Evolutionary conservation across 2,329 filamentous ascomycete genomes (phyloP).

Genomic region (Triangularia setosa): DNA sequence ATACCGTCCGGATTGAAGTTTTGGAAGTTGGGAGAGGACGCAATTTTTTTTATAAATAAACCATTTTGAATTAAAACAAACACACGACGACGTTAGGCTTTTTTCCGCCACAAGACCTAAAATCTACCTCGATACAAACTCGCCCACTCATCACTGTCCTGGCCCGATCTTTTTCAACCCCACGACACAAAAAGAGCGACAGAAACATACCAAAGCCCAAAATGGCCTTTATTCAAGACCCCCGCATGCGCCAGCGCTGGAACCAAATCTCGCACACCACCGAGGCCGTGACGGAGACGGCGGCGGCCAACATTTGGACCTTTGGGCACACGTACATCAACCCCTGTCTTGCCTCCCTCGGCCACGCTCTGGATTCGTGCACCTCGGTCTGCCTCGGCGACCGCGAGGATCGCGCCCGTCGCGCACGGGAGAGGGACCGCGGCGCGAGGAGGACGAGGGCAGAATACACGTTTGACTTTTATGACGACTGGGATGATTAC

Average conservation of each 20-base stretch:
- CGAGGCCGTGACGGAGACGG: conserved; percentile 84
- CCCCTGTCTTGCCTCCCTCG: conserved; percentile 70
- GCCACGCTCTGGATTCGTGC: conserved; percentile 66
- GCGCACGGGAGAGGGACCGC: conserved; percentile 60
- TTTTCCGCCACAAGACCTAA: not conserved
- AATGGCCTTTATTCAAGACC: conserved; percentile 69
- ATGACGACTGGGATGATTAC: conserved; percentile 88
- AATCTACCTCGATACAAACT: not conserved
- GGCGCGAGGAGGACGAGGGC: conserved; percentile 53
- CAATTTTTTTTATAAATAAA: not conserved
- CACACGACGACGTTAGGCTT: not conserved
- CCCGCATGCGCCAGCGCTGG: conserved; percentile 86
- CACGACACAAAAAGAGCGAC: not conserved
- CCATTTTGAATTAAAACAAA: not conserved
- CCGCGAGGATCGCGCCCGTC: conserved; percentile 68
- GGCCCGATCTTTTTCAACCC: not conserved
- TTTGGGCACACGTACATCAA: conserved; percentile 82
- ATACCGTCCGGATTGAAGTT: not conserved
- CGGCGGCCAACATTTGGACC: conserved; percentile 85
- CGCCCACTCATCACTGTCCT: not conserved
- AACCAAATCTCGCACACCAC: conserved; percentile 89
- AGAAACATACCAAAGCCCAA: not conserved
- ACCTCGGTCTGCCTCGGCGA: conserved; percentile 67
- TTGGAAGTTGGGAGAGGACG: not conserved
- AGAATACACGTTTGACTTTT: conserved; percentile 92